phyloP scores from a whole-genome alignment of 768 basidiomycete genomes.

The Termitomyces sp. region DNA sequence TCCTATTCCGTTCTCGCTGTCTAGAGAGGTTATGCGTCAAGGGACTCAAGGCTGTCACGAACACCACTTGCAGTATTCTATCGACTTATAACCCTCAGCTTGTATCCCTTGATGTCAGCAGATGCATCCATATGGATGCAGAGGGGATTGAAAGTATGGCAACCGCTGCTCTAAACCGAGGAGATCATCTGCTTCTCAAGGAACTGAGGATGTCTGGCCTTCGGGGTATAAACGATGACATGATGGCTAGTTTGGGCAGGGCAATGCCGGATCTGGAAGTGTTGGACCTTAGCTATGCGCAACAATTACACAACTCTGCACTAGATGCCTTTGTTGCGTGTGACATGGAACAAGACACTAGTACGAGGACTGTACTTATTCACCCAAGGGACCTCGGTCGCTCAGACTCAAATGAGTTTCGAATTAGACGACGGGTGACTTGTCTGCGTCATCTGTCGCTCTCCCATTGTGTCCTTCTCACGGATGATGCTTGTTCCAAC shows the following conservation, averaged over 20 bases:
- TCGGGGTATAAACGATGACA: constrained; percentile 49
- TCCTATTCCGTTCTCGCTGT: constrained; percentile 59
- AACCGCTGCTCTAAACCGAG: constrained; percentile 34
- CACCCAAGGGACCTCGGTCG: constrained; percentile 62
- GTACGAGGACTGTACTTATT: constrained; percentile 42
- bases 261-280: constrained; percentile 71
- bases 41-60: constrained; percentile 64
- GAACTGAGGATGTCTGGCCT: constrained; percentile 67
- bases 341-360: constrained; percentile 27
- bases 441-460: constrained; percentile 68
- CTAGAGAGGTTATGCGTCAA: constrained; percentile 57
- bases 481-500: constrained; percentile 69
- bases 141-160: constrained; percentile 51
- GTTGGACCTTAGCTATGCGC: constrained; percentile 72
- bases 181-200: constrained; percentile 47
- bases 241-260: constrained; percentile 61
- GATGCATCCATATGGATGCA: constrained; percentile 65
- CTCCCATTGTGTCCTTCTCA: constrained; percentile 65
- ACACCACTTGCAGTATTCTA: constrained; percentile 69
- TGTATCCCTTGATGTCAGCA: constrained; percentile 58
- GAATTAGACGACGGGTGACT: constrained; percentile 57
- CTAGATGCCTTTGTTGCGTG: constrained; percentile 68
- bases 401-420: constrained; percentile 39
- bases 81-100: constrained; percentile 52
- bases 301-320: constrained; percentile 68